Conservation (phyloP, 352 stramenopile genomes). For the Globisporangium cylindrosporum region DNA sequence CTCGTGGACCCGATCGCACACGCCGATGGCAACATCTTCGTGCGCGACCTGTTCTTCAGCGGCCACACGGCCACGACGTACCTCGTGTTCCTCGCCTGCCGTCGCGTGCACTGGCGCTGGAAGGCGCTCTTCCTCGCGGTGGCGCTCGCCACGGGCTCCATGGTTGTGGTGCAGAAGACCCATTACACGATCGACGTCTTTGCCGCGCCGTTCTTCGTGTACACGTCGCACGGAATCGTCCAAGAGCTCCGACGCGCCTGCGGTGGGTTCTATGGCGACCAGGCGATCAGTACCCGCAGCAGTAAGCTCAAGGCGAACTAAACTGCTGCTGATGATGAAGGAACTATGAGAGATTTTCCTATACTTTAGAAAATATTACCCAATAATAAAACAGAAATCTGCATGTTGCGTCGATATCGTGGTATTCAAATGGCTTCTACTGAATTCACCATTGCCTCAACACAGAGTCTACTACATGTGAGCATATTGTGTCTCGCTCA, state of each 20-base stretch:
- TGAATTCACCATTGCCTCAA: not conserved
- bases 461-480: not conserved
- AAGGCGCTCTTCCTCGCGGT: conserved; percentile 24
- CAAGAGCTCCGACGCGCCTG: conserved; percentile 12
- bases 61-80: conserved; percentile 36
- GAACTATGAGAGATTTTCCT: not conserved
- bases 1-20: conserved; percentile 32
- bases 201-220: conserved; percentile 36
- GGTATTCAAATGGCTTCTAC: not conserved
- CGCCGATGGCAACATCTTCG: conserved; percentile 23
- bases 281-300: not conserved
- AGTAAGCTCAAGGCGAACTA: conserved; percentile 9
- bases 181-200: conserved; percentile 39
- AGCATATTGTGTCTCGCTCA: not conserved
- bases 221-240: conserved; percentile 29
- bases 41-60: conserved; percentile 40
- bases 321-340: not conserved
- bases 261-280: conserved; percentile 1
- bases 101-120: conserved; percentile 26
- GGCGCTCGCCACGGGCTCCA: conserved; percentile 20
- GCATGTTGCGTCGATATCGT: not conserved
- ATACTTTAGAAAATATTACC: not conserved
- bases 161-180: conserved; percentile 34
- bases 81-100: conserved; percentile 26
- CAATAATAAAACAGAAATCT: not conserved